These are phyloP conservation scores for Heritiera littoralis DNA, from an alignment of 345 rosid species.

Conservation along the genomic window DNA sequence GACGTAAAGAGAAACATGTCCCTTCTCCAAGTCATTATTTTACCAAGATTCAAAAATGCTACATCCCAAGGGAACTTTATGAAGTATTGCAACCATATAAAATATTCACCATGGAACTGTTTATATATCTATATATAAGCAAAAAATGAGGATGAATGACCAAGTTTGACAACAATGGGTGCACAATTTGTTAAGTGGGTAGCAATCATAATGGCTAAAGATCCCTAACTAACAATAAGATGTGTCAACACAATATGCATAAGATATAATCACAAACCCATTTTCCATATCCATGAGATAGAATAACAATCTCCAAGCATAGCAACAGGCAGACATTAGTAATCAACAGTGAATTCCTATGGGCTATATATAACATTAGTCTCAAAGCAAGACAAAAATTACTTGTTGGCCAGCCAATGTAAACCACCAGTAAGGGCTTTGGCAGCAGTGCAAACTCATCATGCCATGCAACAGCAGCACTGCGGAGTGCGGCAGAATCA, in stretches of 20 bases:
- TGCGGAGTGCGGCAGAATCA: constrained; percentile 81
- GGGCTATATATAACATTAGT: background rate
- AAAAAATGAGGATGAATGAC: constrained; percentile 8
- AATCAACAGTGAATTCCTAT: constrained; percentile 1
- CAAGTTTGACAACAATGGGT: background rate
- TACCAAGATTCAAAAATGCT: background rate
- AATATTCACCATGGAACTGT: background rate
- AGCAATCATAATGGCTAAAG: background rate
- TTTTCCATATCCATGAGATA: background rate
- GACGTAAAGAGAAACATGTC: background rate
- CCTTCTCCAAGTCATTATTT: background rate
- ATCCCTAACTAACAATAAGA: background rate
- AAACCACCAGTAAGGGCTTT: constrained; percentile 90
- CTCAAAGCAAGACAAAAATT: constrained; percentile 28
- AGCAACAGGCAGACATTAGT: background rate
- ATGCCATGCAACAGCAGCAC: constrained; percentile 87
- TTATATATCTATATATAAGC: background rate
- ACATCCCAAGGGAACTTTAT: background rate
- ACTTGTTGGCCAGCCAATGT: constrained; percentile 91
- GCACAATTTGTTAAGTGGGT: background rate
- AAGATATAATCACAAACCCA: background rate
- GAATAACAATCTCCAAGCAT: background rate
- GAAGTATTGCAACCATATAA: background rate
- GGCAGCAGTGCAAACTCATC: constrained; percentile 88
- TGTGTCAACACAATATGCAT: background rate